A percentile compares a stretch with the other conserved stretches of the same genome.
These are phyloP conservation scores for Phaeosphaeriaceae sp. DNA, from an alignment of 2,329 filamentous ascomycete genomes.

Conservation along the genomic window DNA sequence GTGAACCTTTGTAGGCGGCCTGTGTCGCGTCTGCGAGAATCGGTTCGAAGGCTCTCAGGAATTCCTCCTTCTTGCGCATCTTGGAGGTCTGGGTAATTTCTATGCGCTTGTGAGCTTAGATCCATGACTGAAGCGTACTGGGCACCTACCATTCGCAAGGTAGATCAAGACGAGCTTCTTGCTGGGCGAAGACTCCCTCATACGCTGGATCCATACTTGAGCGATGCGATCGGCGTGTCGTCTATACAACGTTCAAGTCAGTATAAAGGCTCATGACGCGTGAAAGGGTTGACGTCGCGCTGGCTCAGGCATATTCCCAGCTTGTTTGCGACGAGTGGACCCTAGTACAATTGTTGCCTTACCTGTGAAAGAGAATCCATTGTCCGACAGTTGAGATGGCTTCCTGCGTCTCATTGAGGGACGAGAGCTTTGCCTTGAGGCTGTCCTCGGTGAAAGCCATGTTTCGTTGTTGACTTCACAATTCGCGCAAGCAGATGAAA, in stretches of 20 bases:
- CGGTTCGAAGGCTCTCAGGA: conserved; percentile 88
- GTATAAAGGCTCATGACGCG: conserved; percentile 9
- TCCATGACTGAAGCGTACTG: background rate
- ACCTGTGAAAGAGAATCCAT: conserved; percentile 99
- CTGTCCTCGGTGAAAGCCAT: conserved; percentile 98
- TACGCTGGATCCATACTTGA: conserved; percentile 86
- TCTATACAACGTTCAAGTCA: conserved; percentile 57
- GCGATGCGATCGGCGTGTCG: conserved; percentile 92
- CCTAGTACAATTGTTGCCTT: conserved; percentile 34
- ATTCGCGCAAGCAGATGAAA: conserved; percentile 23
- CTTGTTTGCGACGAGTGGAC: conserved; percentile 4
- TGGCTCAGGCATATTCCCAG: background rate
- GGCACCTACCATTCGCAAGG: conserved; percentile 81
- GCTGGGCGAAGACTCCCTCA: conserved; percentile 84
- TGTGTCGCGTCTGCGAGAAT: conserved; percentile 90
- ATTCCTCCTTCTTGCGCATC: conserved; percentile 89
- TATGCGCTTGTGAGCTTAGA: conserved; percentile 44
- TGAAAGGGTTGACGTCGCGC: background rate
- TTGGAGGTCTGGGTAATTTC: conserved; percentile 97
- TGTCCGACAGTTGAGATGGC: conserved; percentile 95
- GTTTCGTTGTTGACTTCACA: conserved; percentile 26
- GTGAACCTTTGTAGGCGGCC: conserved; percentile 86
- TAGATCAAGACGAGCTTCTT: conserved; percentile 93
- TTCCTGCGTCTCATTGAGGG: conserved; percentile 96
- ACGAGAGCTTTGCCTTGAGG: conserved; percentile 91